Percentiles rank a stretch among this genome's conserved stretches.
phyloP scores from a whole-genome alignment of 805 yeast species.

The Candida pseudofarinosa region DNA sequence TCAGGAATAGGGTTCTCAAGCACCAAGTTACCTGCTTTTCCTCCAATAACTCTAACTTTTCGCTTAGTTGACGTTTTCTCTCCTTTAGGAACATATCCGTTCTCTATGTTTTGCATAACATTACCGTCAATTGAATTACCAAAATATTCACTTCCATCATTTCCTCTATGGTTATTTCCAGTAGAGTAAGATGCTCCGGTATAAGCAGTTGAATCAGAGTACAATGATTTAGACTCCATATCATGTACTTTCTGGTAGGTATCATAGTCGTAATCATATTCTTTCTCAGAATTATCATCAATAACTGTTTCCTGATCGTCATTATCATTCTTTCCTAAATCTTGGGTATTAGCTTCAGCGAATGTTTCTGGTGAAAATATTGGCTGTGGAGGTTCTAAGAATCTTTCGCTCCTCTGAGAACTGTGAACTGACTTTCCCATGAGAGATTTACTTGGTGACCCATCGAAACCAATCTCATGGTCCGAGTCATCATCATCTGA shows the following conservation, averaged over 20 bases:
- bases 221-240: conserved; percentile 30
- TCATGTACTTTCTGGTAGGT: conserved; percentile 32
- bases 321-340: conserved; percentile 1
- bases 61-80: conserved; percentile 67
- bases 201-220: conserved; percentile 33
- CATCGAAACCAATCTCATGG: conserved; percentile 21
- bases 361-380: conserved; percentile 59
- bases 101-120: conserved; percentile 41
- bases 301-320: conserved; percentile 30
- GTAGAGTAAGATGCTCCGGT: conserved; percentile 26
- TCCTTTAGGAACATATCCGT: conserved; percentile 51
- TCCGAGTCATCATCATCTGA: conserved; percentile 27
- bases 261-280: conserved; percentile 28
- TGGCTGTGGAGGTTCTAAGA: conserved; percentile 62
- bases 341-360: conserved; percentile 50
- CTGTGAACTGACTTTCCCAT: conserved; percentile 25
- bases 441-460: conserved; percentile 35
- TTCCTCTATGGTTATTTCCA: conserved; percentile 9
- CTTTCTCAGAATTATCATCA: conserved; percentile 12
- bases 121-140: conserved; percentile 45
- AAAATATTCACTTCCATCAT: conserved; percentile 34
- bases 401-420: conserved; percentile 43
- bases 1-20: conserved; percentile 94
- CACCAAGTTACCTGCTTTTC: conserved; percentile 72
- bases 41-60: conserved; percentile 62